phyloP scores from a whole-genome alignment of 2,329 filamentous ascomycete species.

The Cytospora piceae region DNA sequence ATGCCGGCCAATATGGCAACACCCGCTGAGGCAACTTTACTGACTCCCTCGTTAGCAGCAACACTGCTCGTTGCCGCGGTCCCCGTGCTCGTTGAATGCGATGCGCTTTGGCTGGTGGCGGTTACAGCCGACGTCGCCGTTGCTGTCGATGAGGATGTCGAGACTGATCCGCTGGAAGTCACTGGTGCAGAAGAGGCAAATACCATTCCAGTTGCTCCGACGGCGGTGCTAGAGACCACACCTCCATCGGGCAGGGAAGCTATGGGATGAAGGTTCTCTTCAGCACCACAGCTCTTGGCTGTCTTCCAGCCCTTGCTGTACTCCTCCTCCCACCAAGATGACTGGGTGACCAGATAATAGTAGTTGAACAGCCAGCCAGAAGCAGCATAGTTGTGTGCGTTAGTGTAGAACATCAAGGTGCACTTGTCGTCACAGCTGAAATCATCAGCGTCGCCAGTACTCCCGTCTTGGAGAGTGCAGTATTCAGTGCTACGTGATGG shows the following conservation, averaged over 20 bases:
- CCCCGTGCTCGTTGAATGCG: neutral
- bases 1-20: neutral
- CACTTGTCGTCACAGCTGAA: slow-evolving; percentile 38
- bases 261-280: neutral
- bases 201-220: neutral
- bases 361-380: slow-evolving; percentile 36
- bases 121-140: neutral
- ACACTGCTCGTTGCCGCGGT: neutral
- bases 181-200: neutral
- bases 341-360: slow-evolving; percentile 33
- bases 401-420: slow-evolving; percentile 36
- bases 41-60: neutral
- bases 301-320: slow-evolving; percentile 36
- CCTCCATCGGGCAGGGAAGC: neutral
- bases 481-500: slow-evolving; percentile 33
- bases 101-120: neutral
- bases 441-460: slow-evolving; percentile 26
- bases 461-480: slow-evolving; percentile 35
- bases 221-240: neutral
- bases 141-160: neutral
- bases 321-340: slow-evolving; percentile 35
- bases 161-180: neutral
- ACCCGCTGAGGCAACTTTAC: neutral
- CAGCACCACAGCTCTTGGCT: neutral
- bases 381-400: slow-evolving; percentile 37